These are phyloP conservation scores for Casaregolazyma lundiana DNA, from an alignment of 1,139 yeast genomes.

Conservation along the genomic window DNA sequence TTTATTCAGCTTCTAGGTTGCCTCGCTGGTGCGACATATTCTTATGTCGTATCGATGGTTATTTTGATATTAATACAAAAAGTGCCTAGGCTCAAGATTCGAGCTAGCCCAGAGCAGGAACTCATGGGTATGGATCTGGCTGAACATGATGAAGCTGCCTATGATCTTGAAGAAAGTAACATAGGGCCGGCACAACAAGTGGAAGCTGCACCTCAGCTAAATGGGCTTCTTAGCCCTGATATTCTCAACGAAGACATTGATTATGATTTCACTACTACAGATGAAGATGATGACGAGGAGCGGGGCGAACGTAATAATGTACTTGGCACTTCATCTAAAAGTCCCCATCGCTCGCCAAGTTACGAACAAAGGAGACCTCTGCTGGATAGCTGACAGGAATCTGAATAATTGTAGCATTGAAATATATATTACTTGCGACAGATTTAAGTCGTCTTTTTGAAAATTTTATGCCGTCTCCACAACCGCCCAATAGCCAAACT, in stretches of 20 bases:
- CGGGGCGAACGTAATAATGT: not conserved
- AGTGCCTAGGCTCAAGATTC: slow-evolving; percentile 46
- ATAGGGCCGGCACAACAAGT: not conserved
- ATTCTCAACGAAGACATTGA: slow-evolving; percentile 8
- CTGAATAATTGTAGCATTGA: not conserved
- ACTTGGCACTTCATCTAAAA: not conserved
- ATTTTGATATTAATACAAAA: slow-evolving; percentile 42
- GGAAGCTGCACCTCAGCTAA: not conserved
- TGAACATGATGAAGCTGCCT: slow-evolving; percentile 51
- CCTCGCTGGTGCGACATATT: slow-evolving; percentile 41
- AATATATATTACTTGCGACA: not conserved
- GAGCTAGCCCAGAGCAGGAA: slow-evolving; percentile 41
- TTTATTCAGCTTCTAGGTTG: slow-evolving; percentile 48
- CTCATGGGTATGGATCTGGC: slow-evolving; percentile 47
- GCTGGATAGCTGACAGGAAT: not conserved
- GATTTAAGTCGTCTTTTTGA: not conserved
- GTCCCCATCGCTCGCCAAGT: not conserved
- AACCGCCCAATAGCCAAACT: slow-evolving; percentile 7
- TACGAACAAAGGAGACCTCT: not conserved
- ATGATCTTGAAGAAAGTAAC: slow-evolving; percentile 29
- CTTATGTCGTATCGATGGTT: slow-evolving; percentile 39
- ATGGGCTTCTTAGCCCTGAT: slow-evolving; percentile 1
- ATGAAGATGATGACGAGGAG: slow-evolving; percentile 5
- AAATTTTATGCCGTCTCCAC: not conserved
- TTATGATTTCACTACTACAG: slow-evolving; percentile 9